Evolutionary conservation across 2,329 filamentous ascomycete species (phyloP), one percentile per base, ranked within the genome.

Genomic region (Nemania diffusa): DNA sequence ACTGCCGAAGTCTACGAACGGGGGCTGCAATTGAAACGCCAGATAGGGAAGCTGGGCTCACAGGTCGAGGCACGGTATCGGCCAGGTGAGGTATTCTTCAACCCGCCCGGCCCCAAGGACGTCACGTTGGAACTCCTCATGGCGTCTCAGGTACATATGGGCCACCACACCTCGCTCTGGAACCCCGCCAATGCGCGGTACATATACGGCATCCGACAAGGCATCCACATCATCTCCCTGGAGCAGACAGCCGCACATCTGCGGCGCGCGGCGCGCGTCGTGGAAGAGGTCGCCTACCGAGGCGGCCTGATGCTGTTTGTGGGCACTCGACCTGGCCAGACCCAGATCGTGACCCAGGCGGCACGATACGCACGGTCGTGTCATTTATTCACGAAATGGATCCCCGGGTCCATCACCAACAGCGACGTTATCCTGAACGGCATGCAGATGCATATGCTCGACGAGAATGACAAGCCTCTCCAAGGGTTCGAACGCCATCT

Each of bases 121-220:
- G 87, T 98, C 68, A 94, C 94, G 55, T 89, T 99, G 67, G 94
- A 97, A 83, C 87, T 97, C 69, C 88, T 99, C 69, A 90, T 97
- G 84, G 92, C 94, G 52, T 90, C 91, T 34, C 93, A 97, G 81
- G 89, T 89, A 62, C 94, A 97, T 81, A 89, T 98, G 79, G 96
- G 96, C 70, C 96, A 99, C 82, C 88, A 92, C 75, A 95, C 92
- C 0, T 92, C 92, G 69, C 86, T 94, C 57, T 99, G 96, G 96
- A 97, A 99, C 81, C 94, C 96, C 11, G 90, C 89, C 59, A 99
- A 98, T 82, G 91, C 94, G 71, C 88, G 92, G 72, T 98, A 98
- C 82, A 98, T 99, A 78, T 94, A 92, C 78, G 96, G 96, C 74
- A 88, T 97, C 69, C 87, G 96, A 51, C 88, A 96, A 73, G 93